Percentiles rank a stretch among this genome's conserved stretches.
These are phyloP conservation scores for Raddia guianensis DNA, from an alignment of 176 grass and related monocot species.

Conservation along the genomic window DNA sequence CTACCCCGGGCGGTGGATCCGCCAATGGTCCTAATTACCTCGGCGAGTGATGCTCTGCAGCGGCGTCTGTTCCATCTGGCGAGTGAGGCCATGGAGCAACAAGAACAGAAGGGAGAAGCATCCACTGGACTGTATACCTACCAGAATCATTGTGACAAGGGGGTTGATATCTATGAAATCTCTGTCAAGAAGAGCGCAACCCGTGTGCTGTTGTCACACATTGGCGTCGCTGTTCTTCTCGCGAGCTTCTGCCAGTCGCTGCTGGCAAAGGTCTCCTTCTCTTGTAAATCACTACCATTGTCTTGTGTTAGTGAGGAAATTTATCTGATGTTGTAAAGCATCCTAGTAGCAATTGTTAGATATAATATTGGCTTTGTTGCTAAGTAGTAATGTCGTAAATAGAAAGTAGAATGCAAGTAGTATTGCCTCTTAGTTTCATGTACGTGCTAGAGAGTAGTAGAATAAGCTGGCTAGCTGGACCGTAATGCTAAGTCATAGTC, in stretches of 20 bases:
- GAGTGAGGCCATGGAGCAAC: constrained; percentile 41
- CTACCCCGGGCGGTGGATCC: too few species aligned
- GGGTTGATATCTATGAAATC: constrained; percentile 67
- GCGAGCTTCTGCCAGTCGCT: constrained; percentile 40
- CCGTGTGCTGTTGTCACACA: constrained; percentile 54
- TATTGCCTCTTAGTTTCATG: too few species aligned
- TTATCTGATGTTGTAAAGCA: constrained; percentile 7
- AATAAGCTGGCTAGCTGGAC: too few species aligned
- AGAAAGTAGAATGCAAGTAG: too few species aligned
- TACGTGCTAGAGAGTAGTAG: too few species aligned
- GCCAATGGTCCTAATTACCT: not conserved
- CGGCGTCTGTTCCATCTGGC: constrained; percentile 4
- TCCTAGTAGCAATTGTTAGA: not conserved
- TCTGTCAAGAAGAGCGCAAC: constrained; percentile 65
- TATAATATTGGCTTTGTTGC: too few species aligned
- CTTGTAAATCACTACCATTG: not conserved
- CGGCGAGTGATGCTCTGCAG: constrained; percentile 3
- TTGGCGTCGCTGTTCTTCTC: constrained; percentile 51
- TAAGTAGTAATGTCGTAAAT: too few species aligned
- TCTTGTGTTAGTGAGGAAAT: not conserved
- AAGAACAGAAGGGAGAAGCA: constrained; percentile 24
- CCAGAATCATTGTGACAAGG: constrained; percentile 38
- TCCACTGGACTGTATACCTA: constrained; percentile 45
- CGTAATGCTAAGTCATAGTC: too few species aligned
- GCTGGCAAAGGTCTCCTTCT: constrained; percentile 51